Conservation (phyloP, 2,329 filamentous ascomycete species). For the Curvularia sp. region DNA sequence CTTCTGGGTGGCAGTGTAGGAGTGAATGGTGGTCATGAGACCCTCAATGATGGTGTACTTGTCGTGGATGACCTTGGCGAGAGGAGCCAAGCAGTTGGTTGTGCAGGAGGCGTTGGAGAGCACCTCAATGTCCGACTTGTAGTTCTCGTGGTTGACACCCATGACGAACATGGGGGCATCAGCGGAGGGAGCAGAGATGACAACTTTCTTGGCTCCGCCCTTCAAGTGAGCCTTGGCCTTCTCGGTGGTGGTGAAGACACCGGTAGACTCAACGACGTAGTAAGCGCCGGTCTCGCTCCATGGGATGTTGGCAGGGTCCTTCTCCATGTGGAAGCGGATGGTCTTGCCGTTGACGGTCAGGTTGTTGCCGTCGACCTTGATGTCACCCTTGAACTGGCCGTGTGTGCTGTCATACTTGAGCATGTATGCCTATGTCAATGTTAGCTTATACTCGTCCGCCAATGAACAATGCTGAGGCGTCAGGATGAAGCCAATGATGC, state of each 20-base stretch:
- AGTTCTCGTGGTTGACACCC: conserved; percentile 95
- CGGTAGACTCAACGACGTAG: conserved; percentile 97
- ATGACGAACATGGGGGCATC: conserved; percentile 99
- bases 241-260: conserved; percentile 98
- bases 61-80: conserved; percentile 99
- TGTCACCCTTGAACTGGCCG: conserved; percentile 92
- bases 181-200: conserved; percentile 84
- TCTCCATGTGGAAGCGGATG: conserved; percentile 93
- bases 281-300: conserved; percentile 86
- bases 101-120: conserved; percentile 99
- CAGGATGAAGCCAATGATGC: neutral
- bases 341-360: conserved; percentile 93
- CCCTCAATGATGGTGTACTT: conserved; percentile 97
- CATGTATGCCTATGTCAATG: conserved; percentile 84
- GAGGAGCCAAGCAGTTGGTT: conserved; percentile 99
- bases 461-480: neutral
- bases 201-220: conserved; percentile 95
- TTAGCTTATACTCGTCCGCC: conserved; percentile 34
- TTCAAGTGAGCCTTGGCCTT: conserved; percentile 94
- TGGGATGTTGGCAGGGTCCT: conserved; percentile 87
- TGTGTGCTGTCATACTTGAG: conserved; percentile 99
- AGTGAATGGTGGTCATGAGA: conserved; percentile 99
- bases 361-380: conserved; percentile 74
- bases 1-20: conserved; percentile 99
- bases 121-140: conserved; percentile 89